Base-by-base conservation (phyloP, 164 flowering plant genomes). In the Berberis thunbergii region DNA sequence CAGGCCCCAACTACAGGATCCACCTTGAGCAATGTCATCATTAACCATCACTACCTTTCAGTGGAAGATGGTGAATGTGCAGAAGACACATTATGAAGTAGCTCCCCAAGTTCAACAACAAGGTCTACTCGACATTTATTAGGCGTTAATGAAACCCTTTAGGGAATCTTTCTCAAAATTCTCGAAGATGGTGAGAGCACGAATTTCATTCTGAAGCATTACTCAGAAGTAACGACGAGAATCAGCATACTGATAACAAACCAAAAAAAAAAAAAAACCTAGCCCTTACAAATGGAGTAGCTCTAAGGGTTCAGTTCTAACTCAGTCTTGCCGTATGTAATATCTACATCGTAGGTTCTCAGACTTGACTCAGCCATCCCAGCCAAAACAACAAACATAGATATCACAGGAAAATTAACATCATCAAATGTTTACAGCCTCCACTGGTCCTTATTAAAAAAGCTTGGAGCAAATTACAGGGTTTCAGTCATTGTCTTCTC, bases 401-500 rank as follows among this genome's bases (percentile, higher is more conserved):
- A 43, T 38, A 53, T 8, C 59, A 63, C 42, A 61, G 44, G 53
- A 42, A 63, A 43, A 43, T 43, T 40, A 54, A 63, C 66, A 54
- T 50, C 58, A 43, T 54, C 26, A 54, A 55, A 3, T 55, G 60
- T 45, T 55, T 56, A 56, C 38, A 46, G 7, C 26, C 10, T 60
- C 9, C 54, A 1, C 39, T 40, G 50, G 54, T 44, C 50, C 41
- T 64, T 59, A 49, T 66, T 60, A 40, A 42, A 43, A 49, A 49
- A 13, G 5, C 7, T 12, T 40, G 40, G 45, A 46, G n/a, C 41
- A 41, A 2, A 39, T 57, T 42, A 70, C 11, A 42, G 50, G 26
- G 65, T 50, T 65, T 74, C 70, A 82, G 68, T 70, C 75, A 59
- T 83, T 82, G 46, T 85, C 87, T 76, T 86, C 97, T 54, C 69